Conservation (phyloP, 805 yeast genomes). For the Aciculoconidium aculeatum region DNA sequence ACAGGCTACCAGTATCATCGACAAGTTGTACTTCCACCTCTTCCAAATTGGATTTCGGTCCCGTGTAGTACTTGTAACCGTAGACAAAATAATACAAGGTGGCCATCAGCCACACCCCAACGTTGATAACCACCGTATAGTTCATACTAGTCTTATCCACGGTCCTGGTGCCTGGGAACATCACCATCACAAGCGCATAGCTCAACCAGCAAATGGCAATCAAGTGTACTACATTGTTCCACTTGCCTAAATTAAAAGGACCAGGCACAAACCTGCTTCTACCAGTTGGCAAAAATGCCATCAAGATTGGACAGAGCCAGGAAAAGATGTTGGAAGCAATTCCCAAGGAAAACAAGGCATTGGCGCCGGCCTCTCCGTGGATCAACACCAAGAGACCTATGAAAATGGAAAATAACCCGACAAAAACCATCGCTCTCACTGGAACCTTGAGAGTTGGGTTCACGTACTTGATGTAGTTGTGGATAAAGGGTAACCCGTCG, state of each 20-base stretch:
- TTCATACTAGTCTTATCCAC: conserved; percentile 53
- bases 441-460: conserved; percentile 57
- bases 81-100: conserved; percentile 45
- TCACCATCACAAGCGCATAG: conserved; percentile 49
- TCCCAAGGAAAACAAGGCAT: conserved; percentile 61
- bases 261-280: conserved; percentile 55
- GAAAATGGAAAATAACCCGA: conserved; percentile 42
- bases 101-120: conserved; percentile 54
- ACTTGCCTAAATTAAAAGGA: conserved; percentile 55
- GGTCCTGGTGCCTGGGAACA: conserved; percentile 50
- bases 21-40: too few relatives aligned
- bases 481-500: conserved; percentile 62
- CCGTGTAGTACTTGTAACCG: conserved; percentile 51
- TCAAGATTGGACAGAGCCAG: conserved; percentile 56
- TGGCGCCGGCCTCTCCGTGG: conserved; percentile 50
- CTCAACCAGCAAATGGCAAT: conserved; percentile 44
- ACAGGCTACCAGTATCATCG: too few relatives aligned
- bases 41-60: conserved; percentile 35
- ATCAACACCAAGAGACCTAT: conserved; percentile 57
- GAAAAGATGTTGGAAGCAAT: conserved; percentile 60
- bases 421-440: conserved; percentile 54
- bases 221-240: conserved; percentile 40
- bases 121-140: conserved; percentile 60
- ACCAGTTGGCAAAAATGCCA: conserved; percentile 44
- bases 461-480: conserved; percentile 48